phyloP scores from a whole-genome alignment of 768 basidiomycete genomes.

The Boletus insuetus region DNA sequence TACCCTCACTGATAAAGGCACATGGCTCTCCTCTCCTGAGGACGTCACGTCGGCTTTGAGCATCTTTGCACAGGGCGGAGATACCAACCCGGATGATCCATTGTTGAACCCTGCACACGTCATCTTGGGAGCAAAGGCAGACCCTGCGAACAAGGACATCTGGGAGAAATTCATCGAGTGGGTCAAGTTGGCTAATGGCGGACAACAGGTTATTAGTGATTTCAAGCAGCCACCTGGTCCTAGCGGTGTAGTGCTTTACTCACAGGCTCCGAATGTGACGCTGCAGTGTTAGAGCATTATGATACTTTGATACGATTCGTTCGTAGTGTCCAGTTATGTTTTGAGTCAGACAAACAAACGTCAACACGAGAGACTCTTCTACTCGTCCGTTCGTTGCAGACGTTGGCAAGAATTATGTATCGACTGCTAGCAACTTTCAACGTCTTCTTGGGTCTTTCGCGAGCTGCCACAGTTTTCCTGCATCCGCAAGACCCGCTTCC shows the following conservation, averaged over 20 bases:
- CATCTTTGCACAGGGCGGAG: conserved; percentile 42
- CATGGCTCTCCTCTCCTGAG: conserved; percentile 42
- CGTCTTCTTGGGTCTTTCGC: conserved; percentile 36
- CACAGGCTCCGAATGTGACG: conserved; percentile 6
- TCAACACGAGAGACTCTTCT: conserved; percentile 11
- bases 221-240: conserved; percentile 32
- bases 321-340: too few relatives aligned
- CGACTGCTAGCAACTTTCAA: conserved; percentile 20
- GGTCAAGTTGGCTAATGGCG: conserved; percentile 39
- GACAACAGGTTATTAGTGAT: conserved; percentile 40
- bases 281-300: background rate
- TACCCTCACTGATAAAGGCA: conserved; percentile 51
- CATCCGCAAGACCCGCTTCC: conserved; percentile 43
- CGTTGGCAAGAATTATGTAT: conserved; percentile 10
- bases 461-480: conserved; percentile 60
- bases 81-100: conserved; percentile 36
- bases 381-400: background rate
- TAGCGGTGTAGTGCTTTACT: conserved; percentile 32
- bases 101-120: conserved; percentile 50
- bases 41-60: conserved; percentile 32
- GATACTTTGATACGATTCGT: background rate
- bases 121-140: conserved; percentile 34
- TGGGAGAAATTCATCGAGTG: conserved; percentile 43
- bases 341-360: conserved; percentile 13
- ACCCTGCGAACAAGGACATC: conserved; percentile 26